phyloP scores from a whole-genome alignment of 106 monocot genomes.

The Cymbidium sinense region DNA sequence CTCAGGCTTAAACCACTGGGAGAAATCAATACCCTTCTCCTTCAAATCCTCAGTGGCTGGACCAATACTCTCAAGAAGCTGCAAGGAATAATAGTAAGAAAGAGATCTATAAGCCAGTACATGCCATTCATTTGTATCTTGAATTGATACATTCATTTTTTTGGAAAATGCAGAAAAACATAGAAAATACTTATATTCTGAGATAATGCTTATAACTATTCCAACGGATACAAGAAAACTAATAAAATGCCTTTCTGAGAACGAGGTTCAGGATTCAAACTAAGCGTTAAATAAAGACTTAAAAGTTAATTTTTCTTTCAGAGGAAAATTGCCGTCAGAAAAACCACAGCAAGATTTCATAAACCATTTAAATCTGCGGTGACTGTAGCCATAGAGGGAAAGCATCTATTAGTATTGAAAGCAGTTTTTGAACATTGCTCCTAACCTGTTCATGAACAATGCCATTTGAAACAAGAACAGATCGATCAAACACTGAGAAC shows the following conservation, averaged over 20 bases:
- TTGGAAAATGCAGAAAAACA: too few species aligned
- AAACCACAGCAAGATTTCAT: neutral
- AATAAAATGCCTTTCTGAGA: neutral
- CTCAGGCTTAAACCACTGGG: conserved; percentile 88
- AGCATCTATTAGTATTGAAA: neutral
- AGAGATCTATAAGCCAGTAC: neutral
- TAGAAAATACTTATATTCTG: too few species aligned
- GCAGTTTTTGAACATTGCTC: neutral
- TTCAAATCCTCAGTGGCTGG: conserved; percentile 89
- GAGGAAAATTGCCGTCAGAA: neutral
- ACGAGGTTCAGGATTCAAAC: neutral
- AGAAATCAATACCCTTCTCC: conserved; percentile 81
- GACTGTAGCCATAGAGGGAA: neutral
- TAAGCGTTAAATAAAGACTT: neutral
- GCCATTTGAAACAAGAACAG: conserved; percentile 91
- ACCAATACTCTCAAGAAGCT: conserved; percentile 89
- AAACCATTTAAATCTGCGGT: neutral
- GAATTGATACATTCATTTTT: too few species aligned
- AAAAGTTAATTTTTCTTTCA: neutral
- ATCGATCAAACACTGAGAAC: conserved; percentile 93
- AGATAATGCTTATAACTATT: too few species aligned
- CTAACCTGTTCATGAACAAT: conserved; percentile 67
- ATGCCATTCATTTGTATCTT: neutral
- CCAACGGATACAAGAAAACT: too few species aligned
- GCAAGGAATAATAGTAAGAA: conserved; percentile 13